phyloP scores from a whole-genome alignment of 371 early-diverging fungal species.

The Apophysomyces trapeziformis region DNA sequence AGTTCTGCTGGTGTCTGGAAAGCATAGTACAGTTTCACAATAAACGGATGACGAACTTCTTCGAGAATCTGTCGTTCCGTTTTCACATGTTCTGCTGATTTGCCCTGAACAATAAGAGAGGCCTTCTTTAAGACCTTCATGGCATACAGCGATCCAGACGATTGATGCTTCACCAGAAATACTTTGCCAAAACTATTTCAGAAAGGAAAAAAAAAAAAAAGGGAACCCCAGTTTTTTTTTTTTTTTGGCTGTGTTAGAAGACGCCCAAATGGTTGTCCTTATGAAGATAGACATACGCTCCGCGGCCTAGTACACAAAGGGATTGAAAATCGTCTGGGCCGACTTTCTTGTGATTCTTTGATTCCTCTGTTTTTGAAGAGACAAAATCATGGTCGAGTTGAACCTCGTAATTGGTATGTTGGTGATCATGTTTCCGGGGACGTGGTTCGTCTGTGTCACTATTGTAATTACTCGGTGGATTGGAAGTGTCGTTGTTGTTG shows the following conservation, averaged over 20 bases:
- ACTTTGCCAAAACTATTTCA: conserved; percentile 74
- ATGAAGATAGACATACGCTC: conserved; percentile 49
- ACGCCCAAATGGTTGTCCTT: no score
- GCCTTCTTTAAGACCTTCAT: conserved; percentile 96
- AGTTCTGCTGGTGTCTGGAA: conserved; percentile 90
- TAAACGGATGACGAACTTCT: conserved; percentile 86
- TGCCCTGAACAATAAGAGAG: conserved; percentile 69
- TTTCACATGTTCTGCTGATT: conserved; percentile 72
- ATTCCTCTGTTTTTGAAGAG: conserved; percentile 14
- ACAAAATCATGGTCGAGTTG: conserved; percentile 16
- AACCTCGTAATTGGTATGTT: conserved; percentile 19
- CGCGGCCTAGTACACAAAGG: conserved; percentile 93
- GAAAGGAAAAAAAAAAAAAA: background rate
- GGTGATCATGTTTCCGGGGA: conserved; percentile 27
- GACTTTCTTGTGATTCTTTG: conserved; percentile 55
- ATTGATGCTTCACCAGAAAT: conserved; percentile 72
- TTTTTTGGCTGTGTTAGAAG: no score
- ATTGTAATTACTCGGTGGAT: conserved; percentile 45
- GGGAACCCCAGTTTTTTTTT: background rate
- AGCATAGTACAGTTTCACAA: conserved; percentile 94
- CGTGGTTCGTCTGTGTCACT: conserved; percentile 48
- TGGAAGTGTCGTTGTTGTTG: conserved; percentile 23
- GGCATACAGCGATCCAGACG: conserved; percentile 71
- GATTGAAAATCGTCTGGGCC: conserved; percentile 88
- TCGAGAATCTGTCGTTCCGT: conserved; percentile 81